Conservation (phyloP, 2,329 filamentous ascomycete genomes). For the Paecilomyces formosus region DNA sequence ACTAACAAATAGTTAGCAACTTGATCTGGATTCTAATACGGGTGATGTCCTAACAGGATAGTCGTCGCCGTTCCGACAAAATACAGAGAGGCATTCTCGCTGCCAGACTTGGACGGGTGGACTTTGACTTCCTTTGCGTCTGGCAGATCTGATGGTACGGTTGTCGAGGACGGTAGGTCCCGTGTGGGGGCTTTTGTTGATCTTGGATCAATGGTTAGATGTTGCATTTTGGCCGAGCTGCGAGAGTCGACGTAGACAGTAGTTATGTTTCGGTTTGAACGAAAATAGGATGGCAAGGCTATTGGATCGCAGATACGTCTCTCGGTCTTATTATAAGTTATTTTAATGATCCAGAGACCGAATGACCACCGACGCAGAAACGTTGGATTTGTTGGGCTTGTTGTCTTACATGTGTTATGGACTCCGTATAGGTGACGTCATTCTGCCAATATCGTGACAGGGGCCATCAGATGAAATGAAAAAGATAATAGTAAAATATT, state of each 20-base stretch:
- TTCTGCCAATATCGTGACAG: background rate
- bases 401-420: background rate
- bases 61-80: slow-evolving; percentile 35
- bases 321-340: background rate
- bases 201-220: slow-evolving; percentile 32
- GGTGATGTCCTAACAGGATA: slow-evolving; percentile 20
- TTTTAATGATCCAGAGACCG: background rate
- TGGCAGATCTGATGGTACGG: slow-evolving; percentile 29
- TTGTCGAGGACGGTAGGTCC: slow-evolving; percentile 17
- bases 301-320: background rate
- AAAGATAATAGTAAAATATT: background rate
- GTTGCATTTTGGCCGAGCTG: slow-evolving; percentile 17
- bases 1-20: slow-evolving; percentile 9
- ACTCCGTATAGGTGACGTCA: background rate
- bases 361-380: background rate
- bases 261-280: background rate
- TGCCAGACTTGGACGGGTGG: slow-evolving; percentile 28
- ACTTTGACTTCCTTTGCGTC: slow-evolving; percentile 38
- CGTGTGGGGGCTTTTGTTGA: slow-evolving; percentile 31
- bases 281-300: background rate
- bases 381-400: background rate
- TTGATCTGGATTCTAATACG: background rate
- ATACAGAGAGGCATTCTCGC: slow-evolving; percentile 29
- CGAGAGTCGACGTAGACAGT: background rate
- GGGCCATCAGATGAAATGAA: background rate